Base-by-base conservation (phyloP, 345 rosid species). In the Rhizophora mangle region DNA sequence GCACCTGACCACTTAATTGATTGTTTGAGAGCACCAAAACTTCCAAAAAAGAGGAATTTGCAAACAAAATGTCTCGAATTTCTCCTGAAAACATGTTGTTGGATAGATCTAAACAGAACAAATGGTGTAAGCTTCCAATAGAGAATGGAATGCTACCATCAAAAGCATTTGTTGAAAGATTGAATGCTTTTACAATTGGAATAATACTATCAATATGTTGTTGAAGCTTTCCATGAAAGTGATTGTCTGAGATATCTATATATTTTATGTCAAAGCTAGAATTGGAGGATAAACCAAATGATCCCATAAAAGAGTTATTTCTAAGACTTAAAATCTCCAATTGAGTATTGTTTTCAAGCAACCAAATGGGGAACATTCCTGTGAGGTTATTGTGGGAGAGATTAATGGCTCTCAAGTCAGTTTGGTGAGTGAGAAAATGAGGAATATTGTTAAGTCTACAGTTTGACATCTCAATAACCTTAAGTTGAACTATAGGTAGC, bases 351-450 rank as follows among this genome's bases (percentile, higher is more conserved):
- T 65, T 65, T 30, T 51, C 27, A 9, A 65, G 68, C 29, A 65
- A 30, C 68, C 68, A 65, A 10, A 7, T 47, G 8, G 59, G 68
- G 58, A 65, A 65, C 1, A 8, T 30, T 65, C 43, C 58, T 27
- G 24, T 30, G 4, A 65, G 4, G 7, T 30, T 51, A 24, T 65
- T 65, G 27, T 18, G 34, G 18, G 68, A 65, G 39, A 65, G 57
- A 52, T 51, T 59, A 18, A 51, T 15, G 1, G 30, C 18, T 30
- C 39, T 49, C 0, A 65, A 4, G 1, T 29, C 43, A 30, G 3
- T 16, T 15, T 49, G 58, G 18, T 47, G 59, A 51, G 9, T 18
- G 13, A 65, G 58, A 51, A 65, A 65, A 7, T 51, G 18, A 0
- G 68, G 59, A 51, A 36, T 36, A 36, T 36, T 36, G 10, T 36